Evolutionary conservation across 1,284 basidiomycete genomes (phyloP), one percentile per base, ranked within the genome.

Genomic region (Cutaneotrichosporon cyanovorans): DNA sequence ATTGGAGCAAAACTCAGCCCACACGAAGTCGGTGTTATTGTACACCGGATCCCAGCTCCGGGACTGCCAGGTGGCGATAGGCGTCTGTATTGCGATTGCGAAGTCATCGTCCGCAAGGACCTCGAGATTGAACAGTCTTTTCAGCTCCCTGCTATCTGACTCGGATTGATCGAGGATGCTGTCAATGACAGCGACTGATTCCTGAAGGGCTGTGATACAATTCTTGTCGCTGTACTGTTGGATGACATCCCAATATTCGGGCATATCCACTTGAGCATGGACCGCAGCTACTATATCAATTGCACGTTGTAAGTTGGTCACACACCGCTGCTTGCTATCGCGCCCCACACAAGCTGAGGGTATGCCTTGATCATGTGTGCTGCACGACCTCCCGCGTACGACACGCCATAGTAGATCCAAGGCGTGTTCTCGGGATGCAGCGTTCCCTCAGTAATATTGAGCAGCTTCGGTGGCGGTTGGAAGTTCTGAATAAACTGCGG

Each of bases 341-440:
- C 85, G 18, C 91, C 93, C 69, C 79, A 92, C 5, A 92, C 86
- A 11, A 92, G 75, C 20, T 93, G 80, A 0, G 91, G 91, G 61
- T 65, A 68, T 45, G 65, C 51, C 25, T 88, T 73, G 41, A 80
- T 82, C 84, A 96, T 90, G 62, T 96, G 89, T 0, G 93, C 93
- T 0, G 90, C 84, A 15, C 92, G 82, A 5, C 89, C 92, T 41
- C 93, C 93, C 6, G 92, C 90, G 62, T 97, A 70, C n/a, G 61
- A 68, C 2, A 74, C 88, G 22, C 93, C 92, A 60, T 95, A 95
- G 69, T 93, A 93, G 55, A 97, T 88, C 85, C 91, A 93, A 2
- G 88, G 86, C 1, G 84, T 83, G 16, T 60, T 55, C n/a, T 53
- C 54, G 8, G 64, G 63, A 23, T 75, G 46, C 42, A 66, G 4